Base-by-base conservation (phyloP, 257 asterid species). In the Scutellaria minor region DNA sequence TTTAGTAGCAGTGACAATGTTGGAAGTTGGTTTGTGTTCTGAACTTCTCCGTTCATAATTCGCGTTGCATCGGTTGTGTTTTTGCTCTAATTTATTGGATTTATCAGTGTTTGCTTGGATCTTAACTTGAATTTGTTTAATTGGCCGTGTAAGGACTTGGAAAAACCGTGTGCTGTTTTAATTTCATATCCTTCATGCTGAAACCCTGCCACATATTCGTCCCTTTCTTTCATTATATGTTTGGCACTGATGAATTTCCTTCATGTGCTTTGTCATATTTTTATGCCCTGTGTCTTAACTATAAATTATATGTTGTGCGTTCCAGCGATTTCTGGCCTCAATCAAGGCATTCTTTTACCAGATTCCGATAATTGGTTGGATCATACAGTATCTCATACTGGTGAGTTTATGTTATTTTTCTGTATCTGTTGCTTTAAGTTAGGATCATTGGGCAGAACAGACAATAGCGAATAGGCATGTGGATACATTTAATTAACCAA, bases 311-410 rank as follows among this genome's bases (percentile, higher is more conserved):
- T 63, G 50, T 35, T 84, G 62, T 68, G 78, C 56, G 37, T 4
- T 51, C 44, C 87, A 90, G 97, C 67, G 93, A 92, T 75, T 90
- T 90, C 77, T 90, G 97, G 97, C 97, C 76, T 85, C 97, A 65
- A 73, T 90, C 83, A 84, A 87, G 86, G 89, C 52, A 66, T 90
- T 88, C 79, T 85, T 90, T 52, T 88, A 83, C 78, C 92, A 90
- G 81, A 88, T 90, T 80, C 97, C 97, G 13, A 83, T 90, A 58
- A 11, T 90, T 73, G 97, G 97, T 77, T 90, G 93, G 96, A 77
- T 90, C 64, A 45, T 90, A 61, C 93, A 80, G 76, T 90, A 85
- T 75, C 96, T 89, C 44, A 31, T 55, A 47, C 78, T 86, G 90
- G 96, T 90, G 76, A 82, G 90, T 83, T 20, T 12, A 1, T 47